phyloP scores from a whole-genome alignment of 2,329 filamentous ascomycete species.

The Neonectria coccinea region DNA sequence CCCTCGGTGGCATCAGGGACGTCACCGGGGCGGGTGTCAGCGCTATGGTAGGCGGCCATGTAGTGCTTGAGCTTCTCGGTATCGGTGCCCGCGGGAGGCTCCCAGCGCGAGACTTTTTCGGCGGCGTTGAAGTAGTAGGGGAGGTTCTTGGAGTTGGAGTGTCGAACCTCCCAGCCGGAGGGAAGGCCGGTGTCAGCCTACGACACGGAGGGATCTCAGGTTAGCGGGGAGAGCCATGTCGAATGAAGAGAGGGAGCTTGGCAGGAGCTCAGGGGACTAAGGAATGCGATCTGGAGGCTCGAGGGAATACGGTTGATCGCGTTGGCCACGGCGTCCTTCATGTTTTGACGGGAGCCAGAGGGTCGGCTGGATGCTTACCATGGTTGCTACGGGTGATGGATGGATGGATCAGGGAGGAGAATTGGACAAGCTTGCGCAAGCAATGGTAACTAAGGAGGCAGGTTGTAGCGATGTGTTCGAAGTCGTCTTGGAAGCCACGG shows the following conservation, averaged over 20 bases:
- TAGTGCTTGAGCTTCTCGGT: constrained; percentile 92
- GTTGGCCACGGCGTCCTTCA: constrained; percentile 4
- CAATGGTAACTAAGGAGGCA: not conserved
- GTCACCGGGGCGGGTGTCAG: constrained; percentile 56
- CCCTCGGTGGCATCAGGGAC: constrained; percentile 66
- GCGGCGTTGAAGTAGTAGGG: constrained; percentile 97
- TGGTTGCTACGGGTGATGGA: constrained; percentile 24
- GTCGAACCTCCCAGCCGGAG: constrained; percentile 91
- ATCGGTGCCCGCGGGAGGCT: constrained; percentile 88
- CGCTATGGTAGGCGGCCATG: constrained; percentile 89
- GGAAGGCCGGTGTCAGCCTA: constrained; percentile 85
- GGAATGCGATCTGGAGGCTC: not conserved
- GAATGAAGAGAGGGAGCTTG: not conserved
- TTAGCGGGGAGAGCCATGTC: constrained; percentile 21
- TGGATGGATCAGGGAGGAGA: constrained; percentile 1
- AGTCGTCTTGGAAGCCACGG: not conserved
- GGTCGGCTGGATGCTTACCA: constrained; percentile 21
- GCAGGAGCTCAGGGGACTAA: not conserved
- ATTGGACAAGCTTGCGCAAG: constrained; percentile 6
- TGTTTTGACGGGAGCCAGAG: constrained; percentile 1
- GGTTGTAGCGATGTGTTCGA: not conserved
- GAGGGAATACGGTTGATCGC: not conserved
- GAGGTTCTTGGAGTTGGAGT: constrained; percentile 98
- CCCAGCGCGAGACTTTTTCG: constrained; percentile 93
- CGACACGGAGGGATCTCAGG: not conserved